A percentile compares a stretch with the other conserved stretches of the same genome.
These are phyloP conservation scores for Sordariomycetes sp. DNA, from an alignment of 2,329 filamentous ascomycete genomes.

Conservation along the genomic window DNA sequence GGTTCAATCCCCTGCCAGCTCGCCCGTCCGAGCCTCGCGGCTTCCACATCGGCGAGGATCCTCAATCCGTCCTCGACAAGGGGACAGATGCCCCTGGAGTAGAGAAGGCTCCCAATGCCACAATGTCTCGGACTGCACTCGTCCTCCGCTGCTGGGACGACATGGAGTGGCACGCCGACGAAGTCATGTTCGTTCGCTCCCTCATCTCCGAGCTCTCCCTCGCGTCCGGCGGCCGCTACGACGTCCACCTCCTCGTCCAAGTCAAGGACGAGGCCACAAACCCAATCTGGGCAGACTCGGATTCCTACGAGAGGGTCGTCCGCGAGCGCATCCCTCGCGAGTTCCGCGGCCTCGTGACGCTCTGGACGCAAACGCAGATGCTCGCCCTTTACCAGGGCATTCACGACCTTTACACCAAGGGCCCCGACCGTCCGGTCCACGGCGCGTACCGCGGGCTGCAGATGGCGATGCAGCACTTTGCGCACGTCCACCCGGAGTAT, in stretches of 20 bases:
- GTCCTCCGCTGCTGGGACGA: constrained; percentile 75
- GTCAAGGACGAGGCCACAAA: constrained; percentile 63
- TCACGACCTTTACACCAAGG: constrained; percentile 57
- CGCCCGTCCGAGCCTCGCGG: constrained; percentile 29
- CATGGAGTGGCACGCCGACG: constrained; percentile 66
- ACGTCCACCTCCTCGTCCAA: constrained; percentile 75
- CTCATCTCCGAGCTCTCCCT: constrained; percentile 73
- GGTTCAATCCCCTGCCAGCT: constrained; percentile 43
- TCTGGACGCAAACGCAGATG: constrained; percentile 96
- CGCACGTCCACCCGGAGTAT: constrained; percentile 76
- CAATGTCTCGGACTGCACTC: constrained; percentile 55
- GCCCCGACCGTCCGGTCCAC: constrained; percentile 63
- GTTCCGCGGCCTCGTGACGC: constrained; percentile 74
- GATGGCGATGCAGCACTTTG: constrained; percentile 93
- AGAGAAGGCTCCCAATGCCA: neutral
- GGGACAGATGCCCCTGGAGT: neutral
- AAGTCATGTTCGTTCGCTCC: constrained; percentile 69
- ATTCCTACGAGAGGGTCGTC: constrained; percentile 53
- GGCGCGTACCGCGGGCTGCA: constrained; percentile 86
- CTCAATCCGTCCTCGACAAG: neutral
- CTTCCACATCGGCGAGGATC: constrained; percentile 32
- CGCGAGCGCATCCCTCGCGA: constrained; percentile 63
- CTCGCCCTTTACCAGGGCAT: constrained; percentile 77
- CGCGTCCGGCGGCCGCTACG: constrained; percentile 74
- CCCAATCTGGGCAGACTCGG: constrained; percentile 66